Base-by-base conservation (phyloP, 495 filamentous ascomycete species). In the Hypoxylon subgilvum region DNA sequence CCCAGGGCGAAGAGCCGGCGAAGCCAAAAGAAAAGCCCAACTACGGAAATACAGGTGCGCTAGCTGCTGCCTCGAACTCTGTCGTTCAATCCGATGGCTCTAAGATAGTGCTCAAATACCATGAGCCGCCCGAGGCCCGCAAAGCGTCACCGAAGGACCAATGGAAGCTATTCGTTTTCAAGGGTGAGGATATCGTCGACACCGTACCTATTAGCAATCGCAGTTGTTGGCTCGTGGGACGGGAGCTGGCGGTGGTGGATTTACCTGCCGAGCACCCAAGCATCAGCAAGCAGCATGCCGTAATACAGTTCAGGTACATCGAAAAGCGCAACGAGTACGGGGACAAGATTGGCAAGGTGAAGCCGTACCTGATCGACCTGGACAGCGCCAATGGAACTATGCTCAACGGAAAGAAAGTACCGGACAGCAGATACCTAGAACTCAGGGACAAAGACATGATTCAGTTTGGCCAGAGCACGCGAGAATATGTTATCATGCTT, bases 91-190 rank as follows among this genome's bases (percentile, higher is more conserved):
- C 85, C n/a, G 80, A 85, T 65, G 85, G 84, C 18, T 82, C 78
- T 23, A 74, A 79, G 2, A 83, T 95, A 38, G 86, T 90, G 2
- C 78, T 99, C 16, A 97, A 97, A 77, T 97, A 99, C 76, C 86
- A 96, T 72, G 94, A 99, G 73, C 94, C 94, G 3, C 78, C 91
- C 14, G 94, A 97, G 74, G 88, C 92, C 16, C 89, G 94, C 49
- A 95, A 96, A 51, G 90, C 94, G 0, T 83, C 93, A 0, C 64
- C 86, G 0, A 86, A 86, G 39, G 84, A 91, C 60, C 76, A 83
- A 27, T 97, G 92, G 91, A 88, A 90, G 32, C 74, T 99, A 25
- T 99, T 96, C 68, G 83, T 96, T 13, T 99, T 99, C 82, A 96
- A 96, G 68, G 88, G 86, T 9, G 63, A 80, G 21, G 88, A 92